These are phyloP conservation scores for Backusella tarrabulga DNA, from an alignment of 192 early-diverging fungal species.

Conservation along the genomic window DNA sequence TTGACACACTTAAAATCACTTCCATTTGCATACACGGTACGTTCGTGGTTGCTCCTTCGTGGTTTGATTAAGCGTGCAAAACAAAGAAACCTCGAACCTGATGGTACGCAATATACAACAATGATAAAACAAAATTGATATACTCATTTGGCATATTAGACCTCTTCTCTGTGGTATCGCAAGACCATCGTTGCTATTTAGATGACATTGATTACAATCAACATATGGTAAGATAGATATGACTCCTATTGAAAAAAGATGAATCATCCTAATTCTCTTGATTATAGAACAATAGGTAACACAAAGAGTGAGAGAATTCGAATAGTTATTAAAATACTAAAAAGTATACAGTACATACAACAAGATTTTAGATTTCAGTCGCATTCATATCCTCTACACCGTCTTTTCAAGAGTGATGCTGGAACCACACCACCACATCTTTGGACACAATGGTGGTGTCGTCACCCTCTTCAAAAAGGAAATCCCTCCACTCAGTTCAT, in stretches of 20 bases:
- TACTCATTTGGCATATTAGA: slow-evolving; percentile 4
- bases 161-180: slow-evolving; percentile 34
- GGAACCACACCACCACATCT: slow-evolving; percentile 21
- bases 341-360: slow-evolving; percentile 39
- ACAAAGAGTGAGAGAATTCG: not conserved
- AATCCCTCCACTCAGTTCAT: slow-evolving; percentile 44
- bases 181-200: slow-evolving; percentile 45
- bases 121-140: not conserved
- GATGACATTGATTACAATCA: slow-evolving; percentile 53
- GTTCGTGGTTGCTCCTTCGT: slow-evolving; percentile 36
- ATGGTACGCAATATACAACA: not conserved
- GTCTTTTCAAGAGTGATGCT: slow-evolving; percentile 28
- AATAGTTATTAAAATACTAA: not conserved
- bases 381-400: slow-evolving; percentile 35
- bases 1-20: slow-evolving; percentile 41
- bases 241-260: not conserved
- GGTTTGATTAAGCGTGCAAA: slow-evolving; percentile 19
- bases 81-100: slow-evolving; percentile 14
- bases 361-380: slow-evolving; percentile 52
- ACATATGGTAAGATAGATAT: slow-evolving; percentile 41
- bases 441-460: slow-evolving; percentile 39
- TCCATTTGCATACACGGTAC: slow-evolving; percentile 45
- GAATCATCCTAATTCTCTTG: not conserved
- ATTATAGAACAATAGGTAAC: slow-evolving; percentile 27
- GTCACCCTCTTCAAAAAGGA: slow-evolving; percentile 50